Conservation (phyloP, 1,139 yeast genomes). For the Blastobotrys raffinosifermentans region DNA sequence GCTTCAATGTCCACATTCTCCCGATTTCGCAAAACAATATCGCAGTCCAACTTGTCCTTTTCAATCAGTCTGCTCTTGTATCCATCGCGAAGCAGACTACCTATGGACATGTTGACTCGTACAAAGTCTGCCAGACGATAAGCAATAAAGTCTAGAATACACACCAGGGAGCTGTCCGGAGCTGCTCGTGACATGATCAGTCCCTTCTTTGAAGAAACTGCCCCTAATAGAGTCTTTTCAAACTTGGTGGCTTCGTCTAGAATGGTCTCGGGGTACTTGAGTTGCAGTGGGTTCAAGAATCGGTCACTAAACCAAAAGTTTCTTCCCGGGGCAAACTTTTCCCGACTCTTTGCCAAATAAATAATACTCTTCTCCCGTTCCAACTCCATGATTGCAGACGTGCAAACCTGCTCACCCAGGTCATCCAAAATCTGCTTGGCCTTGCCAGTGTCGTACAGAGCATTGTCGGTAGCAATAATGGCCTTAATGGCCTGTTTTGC, state of each 20-base stretch:
- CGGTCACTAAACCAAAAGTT: slow-evolving; percentile 57
- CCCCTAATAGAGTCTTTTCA: slow-evolving; percentile 36
- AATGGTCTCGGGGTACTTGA: slow-evolving; percentile 39
- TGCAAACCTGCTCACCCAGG: slow-evolving; percentile 42
- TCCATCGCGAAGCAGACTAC: slow-evolving; percentile 34
- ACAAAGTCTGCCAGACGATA: slow-evolving; percentile 37
- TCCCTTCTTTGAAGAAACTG: slow-evolving; percentile 44
- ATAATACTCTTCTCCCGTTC: slow-evolving; percentile 51
- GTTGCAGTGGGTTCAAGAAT: slow-evolving; percentile 40
- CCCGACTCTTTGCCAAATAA: slow-evolving; percentile 42
- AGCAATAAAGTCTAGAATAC: slow-evolving; percentile 45
- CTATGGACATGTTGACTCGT: slow-evolving; percentile 49
- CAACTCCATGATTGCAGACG: slow-evolving; percentile 47
- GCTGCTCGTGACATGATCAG: slow-evolving; percentile 54
- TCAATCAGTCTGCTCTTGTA: slow-evolving; percentile 61
- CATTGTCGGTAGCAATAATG: slow-evolving; percentile 52
- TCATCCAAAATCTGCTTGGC: slow-evolving; percentile 42
- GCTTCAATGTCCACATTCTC: slow-evolving; percentile 7
- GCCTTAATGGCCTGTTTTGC: slow-evolving; percentile 43
- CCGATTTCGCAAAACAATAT: slow-evolving; percentile 35
- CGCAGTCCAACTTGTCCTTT: slow-evolving; percentile 57
- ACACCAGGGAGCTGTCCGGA: slow-evolving; percentile 52
- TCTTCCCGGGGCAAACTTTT: slow-evolving; percentile 37
- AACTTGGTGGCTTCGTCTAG: slow-evolving; percentile 45
- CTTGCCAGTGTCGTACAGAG: slow-evolving; percentile 40